phyloP scores from a whole-genome alignment of 1,139 yeast species.

The Geotrichum restrictum region DNA sequence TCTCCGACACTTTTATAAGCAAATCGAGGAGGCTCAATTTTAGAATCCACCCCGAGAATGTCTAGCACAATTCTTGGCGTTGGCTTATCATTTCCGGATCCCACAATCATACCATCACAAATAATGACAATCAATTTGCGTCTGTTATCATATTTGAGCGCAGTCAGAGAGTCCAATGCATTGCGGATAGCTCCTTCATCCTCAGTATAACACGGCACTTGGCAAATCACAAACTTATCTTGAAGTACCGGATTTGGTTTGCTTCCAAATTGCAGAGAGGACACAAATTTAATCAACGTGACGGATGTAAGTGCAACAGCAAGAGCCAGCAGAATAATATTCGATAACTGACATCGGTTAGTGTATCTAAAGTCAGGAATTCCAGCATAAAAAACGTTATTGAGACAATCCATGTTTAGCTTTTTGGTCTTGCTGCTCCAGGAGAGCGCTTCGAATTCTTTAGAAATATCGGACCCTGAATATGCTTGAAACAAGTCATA shows the following conservation, averaged over 20 bases:
- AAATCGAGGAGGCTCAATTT: slow-evolving; percentile 39
- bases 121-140: slow-evolving; percentile 40
- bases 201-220: slow-evolving; percentile 44
- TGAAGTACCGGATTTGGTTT: slow-evolving; percentile 39
- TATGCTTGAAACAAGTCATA: slow-evolving; percentile 31
- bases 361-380: slow-evolving; percentile 39
- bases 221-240: slow-evolving; percentile 43
- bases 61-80: slow-evolving; percentile 43
- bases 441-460: slow-evolving; percentile 33
- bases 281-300: slow-evolving; percentile 40
- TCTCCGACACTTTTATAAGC: slow-evolving; percentile 42
- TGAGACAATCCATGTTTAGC: slow-evolving; percentile 37
- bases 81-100: slow-evolving; percentile 42
- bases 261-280: slow-evolving; percentile 40
- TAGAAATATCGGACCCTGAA: slow-evolving; percentile 39
- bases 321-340: slow-evolving; percentile 39
- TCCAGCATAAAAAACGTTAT: slow-evolving; percentile 37
- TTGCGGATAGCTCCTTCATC: slow-evolving; percentile 42
- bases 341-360: slow-evolving; percentile 42
- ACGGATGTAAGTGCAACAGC: slow-evolving; percentile 41
- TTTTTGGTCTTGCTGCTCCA: slow-evolving; percentile 31
- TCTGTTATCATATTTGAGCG: slow-evolving; percentile 40
- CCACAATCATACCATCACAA: slow-evolving; percentile 44
- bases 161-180: slow-evolving; percentile 43
- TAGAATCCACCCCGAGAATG: slow-evolving; percentile 41